Percentiles rank a stretch among this genome's conserved stretches.
phyloP scores from a whole-genome alignment of 129 eudicot species.

The Flaveria robusta region DNA sequence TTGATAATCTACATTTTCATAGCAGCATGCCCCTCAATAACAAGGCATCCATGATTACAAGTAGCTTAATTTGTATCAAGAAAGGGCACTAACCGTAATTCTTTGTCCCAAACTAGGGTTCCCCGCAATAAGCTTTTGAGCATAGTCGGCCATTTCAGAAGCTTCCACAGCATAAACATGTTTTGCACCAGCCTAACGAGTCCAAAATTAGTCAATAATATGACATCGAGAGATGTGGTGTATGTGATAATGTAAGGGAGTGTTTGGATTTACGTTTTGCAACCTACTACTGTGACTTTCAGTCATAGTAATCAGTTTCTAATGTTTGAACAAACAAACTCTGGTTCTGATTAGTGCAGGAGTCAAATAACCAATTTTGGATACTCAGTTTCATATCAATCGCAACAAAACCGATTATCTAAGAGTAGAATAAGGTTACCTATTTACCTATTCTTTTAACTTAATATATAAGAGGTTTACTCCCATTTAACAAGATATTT shows the following conservation, averaged over 20 bases:
- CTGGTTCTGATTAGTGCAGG: background rate
- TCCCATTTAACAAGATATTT: background rate
- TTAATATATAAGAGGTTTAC: background rate
- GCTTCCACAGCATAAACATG: constrained; percentile 99
- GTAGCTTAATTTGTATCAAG: constrained; percentile 13
- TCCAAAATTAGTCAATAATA: constrained; percentile 6
- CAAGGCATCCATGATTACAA: constrained; percentile 18
- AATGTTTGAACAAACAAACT: background rate
- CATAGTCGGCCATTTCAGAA: constrained; percentile 98
- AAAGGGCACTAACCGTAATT: constrained; percentile 65
- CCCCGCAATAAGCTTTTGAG: constrained; percentile 88
- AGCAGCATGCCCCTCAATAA: constrained; percentile 17
- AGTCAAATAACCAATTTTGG: background rate
- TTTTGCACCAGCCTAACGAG: constrained; percentile 85
- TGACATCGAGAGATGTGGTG: constrained; percentile 4
- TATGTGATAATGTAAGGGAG: background rate
- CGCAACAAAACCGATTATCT: background rate
- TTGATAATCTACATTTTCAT: constrained; percentile 62
- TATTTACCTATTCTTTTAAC: background rate
- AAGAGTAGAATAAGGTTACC: background rate
- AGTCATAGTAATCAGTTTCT: background rate
- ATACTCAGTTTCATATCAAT: constrained; percentile 10
- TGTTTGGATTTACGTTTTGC: background rate
- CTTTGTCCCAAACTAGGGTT: constrained; percentile 76
- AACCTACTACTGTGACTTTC: background rate